Base-by-base conservation (phyloP, 148 eudicot genomes). In the Rhododendron vialii region DNA sequence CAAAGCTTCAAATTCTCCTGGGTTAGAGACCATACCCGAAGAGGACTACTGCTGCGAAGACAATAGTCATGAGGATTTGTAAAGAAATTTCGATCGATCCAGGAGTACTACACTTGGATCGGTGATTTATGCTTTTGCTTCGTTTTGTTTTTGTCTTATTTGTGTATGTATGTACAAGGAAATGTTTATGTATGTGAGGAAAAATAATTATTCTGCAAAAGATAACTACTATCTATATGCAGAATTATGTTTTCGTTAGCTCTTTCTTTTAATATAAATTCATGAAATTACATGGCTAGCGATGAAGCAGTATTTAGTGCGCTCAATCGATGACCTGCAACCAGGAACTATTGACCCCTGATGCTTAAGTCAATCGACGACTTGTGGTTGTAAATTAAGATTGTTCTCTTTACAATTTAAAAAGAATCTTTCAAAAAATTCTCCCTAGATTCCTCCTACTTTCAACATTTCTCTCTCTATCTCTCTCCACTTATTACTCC, bases 1-100 rank as follows among this genome's bases (percentile, higher is more conserved):
- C 48, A 77, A 77, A 43, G 48, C 80, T 41, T 77, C 80, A 22
- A 77, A 77, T 77, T 77, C 80, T 20, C 80, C 80, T 18, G 26
- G 51, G 11, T 38, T 77, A n/a, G 80, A 38, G 28, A 77, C 80
- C 50, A 77, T 77, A 18, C 20, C 48, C 4, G 80, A 76, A 20
- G 80, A 77, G 80, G 80, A 17, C 13, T 77, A 20, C 80, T 20
- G 41, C 26, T 38, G 3, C 50, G 80, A 76, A 36, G 80, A 76
- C 48, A 2, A 41, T 17, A 50, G 22, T 36, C 22, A 3, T 35
- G 43, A 30, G 10, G 75, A 69, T n/a, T 28, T 69, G 59, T 13
- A 22, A 24, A 20, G 8, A 20, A 3, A 20, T 9, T 28, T 38
- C 41, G 5, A 1, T 36, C 45, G 35, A 2, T 75, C 74, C 30